phyloP scores from a whole-genome alignment of 805 yeast genomes.

The Yamadazyma paraphyllophila region DNA sequence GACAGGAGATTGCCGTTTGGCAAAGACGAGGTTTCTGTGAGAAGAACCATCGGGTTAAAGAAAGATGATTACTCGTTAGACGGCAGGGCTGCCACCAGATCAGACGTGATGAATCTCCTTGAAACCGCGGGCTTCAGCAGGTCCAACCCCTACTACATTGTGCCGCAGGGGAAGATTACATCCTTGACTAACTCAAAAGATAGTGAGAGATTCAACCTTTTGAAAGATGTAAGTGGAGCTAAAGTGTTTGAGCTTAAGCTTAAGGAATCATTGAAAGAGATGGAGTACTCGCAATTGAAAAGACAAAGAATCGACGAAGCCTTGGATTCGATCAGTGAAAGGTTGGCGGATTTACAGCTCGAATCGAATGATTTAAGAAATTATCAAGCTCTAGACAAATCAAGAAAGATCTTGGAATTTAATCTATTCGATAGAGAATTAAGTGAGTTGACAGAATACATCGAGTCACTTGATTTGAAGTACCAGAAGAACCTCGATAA shows the following conservation, averaged over 20 bases:
- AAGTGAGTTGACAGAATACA: conserved; percentile 54
- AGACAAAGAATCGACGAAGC: conserved; percentile 73
- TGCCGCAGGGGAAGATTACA: conserved; percentile 93
- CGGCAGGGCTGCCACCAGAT: conserved; percentile 71
- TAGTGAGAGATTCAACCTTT: conserved; percentile 67
- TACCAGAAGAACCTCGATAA: conserved; percentile 50
- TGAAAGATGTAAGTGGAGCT: conserved; percentile 95
- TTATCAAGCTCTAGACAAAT: conserved; percentile 64
- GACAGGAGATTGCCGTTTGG: conserved; percentile 73
- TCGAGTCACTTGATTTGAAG: conserved; percentile 59
- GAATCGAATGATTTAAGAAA: conserved; percentile 75
- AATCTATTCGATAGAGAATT: conserved; percentile 77
- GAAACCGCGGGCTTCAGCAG: conserved; percentile 92
- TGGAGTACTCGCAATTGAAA: conserved; percentile 68
- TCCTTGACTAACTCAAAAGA: conserved; percentile 87
- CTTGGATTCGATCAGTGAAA: conserved; percentile 62
- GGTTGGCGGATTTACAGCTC: conserved; percentile 73
- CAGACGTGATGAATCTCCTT: conserved; percentile 75
- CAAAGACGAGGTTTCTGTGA: conserved; percentile 64
- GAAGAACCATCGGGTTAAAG: conserved; percentile 91
- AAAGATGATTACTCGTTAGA: conserved; percentile 89
- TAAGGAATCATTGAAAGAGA: conserved; percentile 74
- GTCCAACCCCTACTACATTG: conserved; percentile 91
- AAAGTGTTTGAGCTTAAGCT: conserved; percentile 81
- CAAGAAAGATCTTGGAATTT: conserved; percentile 70